These are phyloP conservation scores for Fraxinus sp. DNA, from an alignment of 305 asterid species.

Conservation along the genomic window DNA sequence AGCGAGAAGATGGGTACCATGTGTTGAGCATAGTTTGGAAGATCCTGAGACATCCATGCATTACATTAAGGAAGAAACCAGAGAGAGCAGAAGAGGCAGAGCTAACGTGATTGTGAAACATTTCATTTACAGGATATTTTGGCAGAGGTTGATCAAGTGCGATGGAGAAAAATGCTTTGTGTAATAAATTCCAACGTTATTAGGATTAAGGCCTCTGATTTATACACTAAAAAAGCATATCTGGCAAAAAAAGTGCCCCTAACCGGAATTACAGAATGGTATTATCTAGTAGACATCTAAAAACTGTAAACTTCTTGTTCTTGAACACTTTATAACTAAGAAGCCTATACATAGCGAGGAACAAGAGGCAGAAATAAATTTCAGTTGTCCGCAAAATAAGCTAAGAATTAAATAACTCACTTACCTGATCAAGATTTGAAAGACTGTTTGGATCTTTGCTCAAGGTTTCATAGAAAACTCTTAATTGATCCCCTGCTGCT, in stretches of 20 bases:
- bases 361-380: neutral
- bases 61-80: constrained; percentile 3
- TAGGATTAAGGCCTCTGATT: neutral
- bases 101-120: neutral
- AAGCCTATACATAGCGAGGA: neutral
- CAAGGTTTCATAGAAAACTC: constrained; percentile 89
- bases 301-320: neutral
- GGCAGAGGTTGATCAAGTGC: neutral
- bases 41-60: constrained; percentile 59
- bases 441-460: constrained; percentile 99
- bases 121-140: neutral
- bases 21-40: constrained; percentile 98
- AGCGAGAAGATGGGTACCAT: constrained; percentile 93
- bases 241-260: neutral
- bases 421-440: constrained; percentile 94
- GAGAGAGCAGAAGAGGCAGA: neutral
- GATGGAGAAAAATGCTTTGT: neutral
- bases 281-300: neutral
- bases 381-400: constrained; percentile 9
- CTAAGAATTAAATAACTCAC: constrained; percentile 22
- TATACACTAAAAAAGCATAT: neutral
- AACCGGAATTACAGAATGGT: neutral
- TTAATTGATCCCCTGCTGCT: constrained; percentile 94
- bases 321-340: neutral
- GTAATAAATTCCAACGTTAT: neutral